A percentile compares a stretch with the other conserved stretches of the same genome.
Conservation (phyloP, 495 filamentous ascomycete genomes). For the Cladorrhinum samala region DNA sequence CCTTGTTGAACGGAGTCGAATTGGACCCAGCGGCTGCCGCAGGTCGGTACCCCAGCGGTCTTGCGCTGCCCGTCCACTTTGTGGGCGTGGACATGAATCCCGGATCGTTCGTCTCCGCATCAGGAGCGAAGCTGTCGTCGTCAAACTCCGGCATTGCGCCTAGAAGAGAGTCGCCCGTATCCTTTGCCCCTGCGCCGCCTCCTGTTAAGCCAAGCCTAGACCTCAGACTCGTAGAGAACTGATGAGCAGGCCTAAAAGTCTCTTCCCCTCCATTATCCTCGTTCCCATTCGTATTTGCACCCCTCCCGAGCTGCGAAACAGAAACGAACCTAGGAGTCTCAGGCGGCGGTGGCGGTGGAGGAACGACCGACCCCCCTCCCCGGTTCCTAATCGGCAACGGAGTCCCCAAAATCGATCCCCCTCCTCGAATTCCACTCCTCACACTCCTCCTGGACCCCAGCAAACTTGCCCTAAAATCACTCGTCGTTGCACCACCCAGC, state of each 20-base stretch:
- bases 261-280: no score
- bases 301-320: no score
- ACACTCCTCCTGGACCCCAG: background rate
- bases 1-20: background rate
- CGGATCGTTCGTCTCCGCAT: slow-evolving; percentile 12
- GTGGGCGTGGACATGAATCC: slow-evolving; percentile 33
- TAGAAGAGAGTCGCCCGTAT: slow-evolving; percentile 5
- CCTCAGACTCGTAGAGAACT: no score
- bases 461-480: background rate
- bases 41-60: slow-evolving; percentile 12
- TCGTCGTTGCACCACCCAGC: slow-evolving; percentile 5
- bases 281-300: no score
- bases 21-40: no score
- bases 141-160: slow-evolving; percentile 29
- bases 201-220: no score
- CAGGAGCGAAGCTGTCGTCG: slow-evolving; percentile 13
- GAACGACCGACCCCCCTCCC: background rate
- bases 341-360: no score
- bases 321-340: no score
- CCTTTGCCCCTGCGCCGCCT: no score
- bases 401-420: background rate
- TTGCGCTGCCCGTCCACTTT: slow-evolving; percentile 17
- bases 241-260: no score
- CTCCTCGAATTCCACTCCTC: background rate
- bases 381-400: background rate